phyloP scores from a whole-genome alignment of 768 basidiomycete species.

The Kwoniella mangroviensis region DNA sequence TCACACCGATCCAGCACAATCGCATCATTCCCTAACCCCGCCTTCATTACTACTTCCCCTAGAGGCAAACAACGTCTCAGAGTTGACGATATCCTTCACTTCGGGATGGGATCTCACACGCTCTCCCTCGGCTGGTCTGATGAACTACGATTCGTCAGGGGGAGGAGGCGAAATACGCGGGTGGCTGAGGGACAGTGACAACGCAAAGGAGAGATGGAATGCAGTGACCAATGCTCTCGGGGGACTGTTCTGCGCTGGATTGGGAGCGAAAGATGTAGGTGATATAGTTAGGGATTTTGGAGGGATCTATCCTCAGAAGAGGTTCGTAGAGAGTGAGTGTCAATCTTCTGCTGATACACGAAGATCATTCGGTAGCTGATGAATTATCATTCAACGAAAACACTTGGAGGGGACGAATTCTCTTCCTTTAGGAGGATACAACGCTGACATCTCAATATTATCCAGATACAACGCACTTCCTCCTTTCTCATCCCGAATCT shows the following conservation, averaged over 20 bases:
- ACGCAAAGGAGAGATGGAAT: conserved; percentile 64
- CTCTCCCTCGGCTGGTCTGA: conserved; percentile 75
- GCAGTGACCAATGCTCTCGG: conserved; percentile 85
- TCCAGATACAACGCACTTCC: conserved; percentile 55
- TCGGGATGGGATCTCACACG: conserved; percentile 88
- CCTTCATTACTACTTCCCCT: conserved; percentile 84
- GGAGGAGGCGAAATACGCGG: conserved; percentile 89
- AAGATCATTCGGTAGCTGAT: neutral
- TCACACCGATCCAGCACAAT: conserved; percentile 6
- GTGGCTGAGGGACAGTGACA: conserved; percentile 74
- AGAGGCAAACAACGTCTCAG: conserved; percentile 80
- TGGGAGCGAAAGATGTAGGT: conserved; percentile 63
- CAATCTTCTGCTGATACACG: neutral
- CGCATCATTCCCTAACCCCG: conserved; percentile 86
- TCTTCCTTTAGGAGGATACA: no score
- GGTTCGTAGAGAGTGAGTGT: conserved; percentile 31
- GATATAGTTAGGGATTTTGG: conserved; percentile 44
- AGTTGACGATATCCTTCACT: conserved; percentile 86
- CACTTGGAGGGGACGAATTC: neutral
- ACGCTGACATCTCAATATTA: neutral
- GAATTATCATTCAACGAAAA: neutral
- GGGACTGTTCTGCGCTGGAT: conserved; percentile 91
- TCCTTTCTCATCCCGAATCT: conserved; percentile 65
- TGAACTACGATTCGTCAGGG: conserved; percentile 70
- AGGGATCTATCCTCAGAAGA: conserved; percentile 37